Evolutionary conservation across 441 rosid genomes (phyloP).

Genomic region (Adansonia madagascariensis): DNA sequence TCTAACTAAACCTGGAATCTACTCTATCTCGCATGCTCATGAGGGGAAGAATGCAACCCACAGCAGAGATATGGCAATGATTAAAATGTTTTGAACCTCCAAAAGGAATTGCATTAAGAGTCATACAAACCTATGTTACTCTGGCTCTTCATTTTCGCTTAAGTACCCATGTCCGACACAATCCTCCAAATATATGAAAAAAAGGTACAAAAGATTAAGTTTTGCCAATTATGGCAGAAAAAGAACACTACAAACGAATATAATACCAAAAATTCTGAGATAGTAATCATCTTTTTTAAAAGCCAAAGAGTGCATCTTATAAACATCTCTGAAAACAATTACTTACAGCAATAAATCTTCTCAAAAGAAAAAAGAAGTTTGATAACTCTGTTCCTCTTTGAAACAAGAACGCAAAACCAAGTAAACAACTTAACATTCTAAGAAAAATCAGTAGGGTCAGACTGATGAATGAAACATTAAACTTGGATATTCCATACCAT

Average conservation of each 20-base stretch:
- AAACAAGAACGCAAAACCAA: not conserved
- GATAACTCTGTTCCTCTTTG: not conserved
- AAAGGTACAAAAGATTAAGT: no score
- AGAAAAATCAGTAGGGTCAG: not conserved
- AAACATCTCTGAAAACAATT: not conserved
- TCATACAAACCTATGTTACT: not conserved
- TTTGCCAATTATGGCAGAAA: not conserved
- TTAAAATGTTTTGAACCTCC: constrained; percentile 89
- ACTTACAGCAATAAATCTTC: not conserved
- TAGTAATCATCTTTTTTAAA: not conserved
- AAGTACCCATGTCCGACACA: no score
- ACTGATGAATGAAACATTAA: not conserved
- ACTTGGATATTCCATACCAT: not conserved
- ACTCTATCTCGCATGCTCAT: constrained; percentile 81
- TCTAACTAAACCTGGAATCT: constrained; percentile 57
- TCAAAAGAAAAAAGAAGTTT: not conserved
- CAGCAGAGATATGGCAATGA: constrained; percentile 84
- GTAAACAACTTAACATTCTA: not conserved
- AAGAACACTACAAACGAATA: not conserved
- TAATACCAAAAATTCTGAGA: not conserved
- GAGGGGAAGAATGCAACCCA: constrained; percentile 88
- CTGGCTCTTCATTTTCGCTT: no score
- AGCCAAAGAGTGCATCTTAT: not conserved
- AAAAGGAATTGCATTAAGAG: constrained; percentile 23
- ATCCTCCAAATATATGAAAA: no score